Percentiles rank a stretch among this genome's conserved stretches.
These are phyloP conservation scores for Geranium incanum DNA, from an alignment of 441 rosid genomes.

Conservation along the genomic window DNA sequence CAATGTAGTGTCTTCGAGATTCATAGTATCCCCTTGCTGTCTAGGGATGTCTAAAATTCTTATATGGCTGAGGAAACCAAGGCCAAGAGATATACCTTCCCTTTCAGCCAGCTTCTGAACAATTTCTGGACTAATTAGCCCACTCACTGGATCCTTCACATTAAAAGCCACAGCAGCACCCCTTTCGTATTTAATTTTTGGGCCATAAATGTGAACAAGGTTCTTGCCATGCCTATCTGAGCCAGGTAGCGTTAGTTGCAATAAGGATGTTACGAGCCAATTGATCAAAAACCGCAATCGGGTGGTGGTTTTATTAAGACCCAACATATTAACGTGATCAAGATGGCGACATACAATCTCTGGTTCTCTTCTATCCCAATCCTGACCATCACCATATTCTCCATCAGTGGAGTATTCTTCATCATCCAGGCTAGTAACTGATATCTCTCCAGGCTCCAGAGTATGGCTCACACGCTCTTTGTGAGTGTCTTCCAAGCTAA, in stretches of 20 bases:
- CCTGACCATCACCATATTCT: conserved; percentile 68
- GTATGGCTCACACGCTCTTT: conserved; percentile 39
- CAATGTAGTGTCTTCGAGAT: conserved; percentile 48
- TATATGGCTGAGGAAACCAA: conserved; percentile 81
- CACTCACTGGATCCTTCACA: conserved; percentile 56
- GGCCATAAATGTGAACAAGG: conserved; percentile 91
- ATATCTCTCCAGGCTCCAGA: conserved; percentile 57
- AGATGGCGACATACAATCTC: conserved; percentile 75
- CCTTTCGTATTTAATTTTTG: conserved; percentile 90
- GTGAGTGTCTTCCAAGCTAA: conserved; percentile 62
- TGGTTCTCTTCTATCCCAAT: conserved; percentile 75
- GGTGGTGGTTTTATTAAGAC: conserved; percentile 76
- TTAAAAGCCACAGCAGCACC: conserved; percentile 98
- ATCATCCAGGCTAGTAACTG: conserved; percentile 50
- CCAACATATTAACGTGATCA: conserved; percentile 82
- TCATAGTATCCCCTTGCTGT: conserved; percentile 39
- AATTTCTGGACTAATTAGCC: conserved; percentile 66
- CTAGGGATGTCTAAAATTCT: conserved; percentile 56
- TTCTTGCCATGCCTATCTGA: conserved; percentile 47
- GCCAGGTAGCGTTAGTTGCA: conserved; percentile 66
- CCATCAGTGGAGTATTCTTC: conserved; percentile 69
- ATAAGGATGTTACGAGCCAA: conserved; percentile 91
- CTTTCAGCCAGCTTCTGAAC: conserved; percentile 88
- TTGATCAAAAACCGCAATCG: conserved; percentile 78
- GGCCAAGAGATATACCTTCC: conserved; percentile 78